Conservation (phyloP, 208 protist genomes). For the Acanthamoeba healyi region DNA sequence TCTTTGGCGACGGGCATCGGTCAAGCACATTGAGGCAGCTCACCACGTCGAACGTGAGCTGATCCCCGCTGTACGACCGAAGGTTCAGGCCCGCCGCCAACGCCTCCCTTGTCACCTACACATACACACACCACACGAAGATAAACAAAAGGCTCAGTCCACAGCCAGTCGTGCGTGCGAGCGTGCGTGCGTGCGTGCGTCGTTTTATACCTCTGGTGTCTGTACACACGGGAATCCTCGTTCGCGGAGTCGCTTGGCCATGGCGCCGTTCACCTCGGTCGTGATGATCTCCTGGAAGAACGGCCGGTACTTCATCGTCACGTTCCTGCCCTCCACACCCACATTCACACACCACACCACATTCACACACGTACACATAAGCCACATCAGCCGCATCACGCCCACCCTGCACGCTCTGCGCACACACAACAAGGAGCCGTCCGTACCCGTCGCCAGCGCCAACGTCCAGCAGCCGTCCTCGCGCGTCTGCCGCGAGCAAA, state of each 20-base stretch:
- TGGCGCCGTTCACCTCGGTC: conserved; percentile 3
- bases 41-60: conserved; percentile 18
- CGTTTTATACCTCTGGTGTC: background rate
- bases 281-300: conserved; percentile 6
- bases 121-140: background rate
- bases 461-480: background rate
- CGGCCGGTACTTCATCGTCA: conserved; percentile 25
- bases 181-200: too few relatives aligned
- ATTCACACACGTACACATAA: background rate
- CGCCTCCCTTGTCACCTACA: background rate
- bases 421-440: too few relatives aligned
- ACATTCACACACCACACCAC: background rate
- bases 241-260: conserved; percentile 29
- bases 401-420: too few relatives aligned
- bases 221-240: conserved; percentile 14
- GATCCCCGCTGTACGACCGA: background rate
- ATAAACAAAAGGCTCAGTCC: too few relatives aligned
- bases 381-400: background rate
- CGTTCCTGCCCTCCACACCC: conserved; percentile 1
- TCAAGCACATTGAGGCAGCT: conserved; percentile 35
- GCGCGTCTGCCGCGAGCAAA: background rate
- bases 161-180: background rate
- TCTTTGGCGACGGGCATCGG: background rate
- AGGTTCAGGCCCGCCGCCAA: background rate
- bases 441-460: conserved; percentile 28